Evolutionary conservation across 805 yeast species (phyloP).

Genomic region (Starmerella khaoyaiensis): DNA sequence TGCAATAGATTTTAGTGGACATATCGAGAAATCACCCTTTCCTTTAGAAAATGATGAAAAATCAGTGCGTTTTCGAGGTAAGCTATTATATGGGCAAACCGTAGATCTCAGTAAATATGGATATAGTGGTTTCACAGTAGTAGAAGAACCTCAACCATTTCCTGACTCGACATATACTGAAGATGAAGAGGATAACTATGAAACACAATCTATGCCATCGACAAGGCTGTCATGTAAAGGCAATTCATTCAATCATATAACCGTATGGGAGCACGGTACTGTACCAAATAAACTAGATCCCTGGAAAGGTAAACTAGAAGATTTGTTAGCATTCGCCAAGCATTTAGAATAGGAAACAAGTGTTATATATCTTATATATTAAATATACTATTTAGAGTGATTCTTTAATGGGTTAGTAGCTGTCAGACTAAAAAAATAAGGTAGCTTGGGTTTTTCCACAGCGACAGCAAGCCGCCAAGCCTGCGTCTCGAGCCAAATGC

Average conservation of each 20-base stretch:
- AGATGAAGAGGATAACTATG: neutral
- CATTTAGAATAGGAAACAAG: no score
- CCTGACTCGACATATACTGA: no score
- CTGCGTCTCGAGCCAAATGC: constrained; percentile 96
- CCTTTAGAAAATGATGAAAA: constrained; percentile 1
- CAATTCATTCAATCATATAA: constrained; percentile 6
- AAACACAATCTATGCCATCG: neutral
- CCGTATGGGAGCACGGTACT: constrained; percentile 20
- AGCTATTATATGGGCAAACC: constrained; percentile 16
- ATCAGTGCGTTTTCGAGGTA: constrained; percentile 17
- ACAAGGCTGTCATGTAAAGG: neutral
- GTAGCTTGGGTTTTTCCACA: constrained; percentile 99
- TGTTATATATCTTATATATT: neutral
- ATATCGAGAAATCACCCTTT: constrained; percentile 13
- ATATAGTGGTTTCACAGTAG: constrained; percentile 15
- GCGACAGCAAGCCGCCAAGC: constrained; percentile 48
- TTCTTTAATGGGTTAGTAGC: constrained; percentile 18
- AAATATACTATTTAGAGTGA: neutral
- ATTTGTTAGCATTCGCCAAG: constrained; percentile 11
- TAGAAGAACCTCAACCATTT: constrained; percentile 8
- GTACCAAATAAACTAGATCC: constrained; percentile 11
- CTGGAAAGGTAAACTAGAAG: constrained; percentile 16
- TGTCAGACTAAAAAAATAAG: constrained; percentile 60
- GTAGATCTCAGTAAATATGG: constrained; percentile 15
- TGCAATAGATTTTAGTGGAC: constrained; percentile 13